Percentiles rank a stretch among this genome's conserved stretches.
phyloP scores from a whole-genome alignment of 371 early-diverging fungal genomes.

The Mucor mucedo region DNA sequence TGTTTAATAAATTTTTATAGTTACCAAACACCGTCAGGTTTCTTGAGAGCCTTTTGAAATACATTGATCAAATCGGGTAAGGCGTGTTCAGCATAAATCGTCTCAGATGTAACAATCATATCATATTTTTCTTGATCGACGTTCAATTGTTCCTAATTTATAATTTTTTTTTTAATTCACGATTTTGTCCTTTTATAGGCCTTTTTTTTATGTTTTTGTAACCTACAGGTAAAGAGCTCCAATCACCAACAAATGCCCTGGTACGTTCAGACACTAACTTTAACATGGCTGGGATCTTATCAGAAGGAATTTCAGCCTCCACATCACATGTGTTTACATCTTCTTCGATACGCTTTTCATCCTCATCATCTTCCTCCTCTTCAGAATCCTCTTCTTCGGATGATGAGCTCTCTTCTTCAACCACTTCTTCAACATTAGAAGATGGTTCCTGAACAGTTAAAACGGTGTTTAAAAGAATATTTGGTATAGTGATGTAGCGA shows the following conservation, averaged over 20 bases:
- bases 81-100: slow-evolving; percentile 83
- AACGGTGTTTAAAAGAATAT: slow-evolving; percentile 81
- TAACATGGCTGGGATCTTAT: slow-evolving; percentile 45
- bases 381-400: slow-evolving; percentile 47
- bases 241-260: slow-evolving; percentile 74
- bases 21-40: slow-evolving; percentile 75
- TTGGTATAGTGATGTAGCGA: slow-evolving; percentile 87
- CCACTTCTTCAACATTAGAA: slow-evolving; percentile 19
- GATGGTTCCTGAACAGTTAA: slow-evolving; percentile 39
- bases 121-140: slow-evolving; percentile 70
- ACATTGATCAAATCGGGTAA: slow-evolving; percentile 63
- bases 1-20: slow-evolving; percentile 15
- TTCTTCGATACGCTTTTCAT: slow-evolving; percentile 50
- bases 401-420: slow-evolving; percentile 30
- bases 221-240: slow-evolving; percentile 61
- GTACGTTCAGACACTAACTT: slow-evolving; percentile 48
- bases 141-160: slow-evolving; percentile 31
- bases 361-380: slow-evolving; percentile 63
- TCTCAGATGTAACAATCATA: slow-evolving; percentile 91
- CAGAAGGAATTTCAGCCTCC: slow-evolving; percentile 55
- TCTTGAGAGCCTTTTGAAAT: slow-evolving; percentile 67
- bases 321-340: slow-evolving; percentile 51
- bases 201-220: background rate
- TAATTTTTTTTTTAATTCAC: background rate
- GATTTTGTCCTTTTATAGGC: background rate